Conservation (phyloP, 352 stramenopile genomes). For the Phytophthora sp. region DNA sequence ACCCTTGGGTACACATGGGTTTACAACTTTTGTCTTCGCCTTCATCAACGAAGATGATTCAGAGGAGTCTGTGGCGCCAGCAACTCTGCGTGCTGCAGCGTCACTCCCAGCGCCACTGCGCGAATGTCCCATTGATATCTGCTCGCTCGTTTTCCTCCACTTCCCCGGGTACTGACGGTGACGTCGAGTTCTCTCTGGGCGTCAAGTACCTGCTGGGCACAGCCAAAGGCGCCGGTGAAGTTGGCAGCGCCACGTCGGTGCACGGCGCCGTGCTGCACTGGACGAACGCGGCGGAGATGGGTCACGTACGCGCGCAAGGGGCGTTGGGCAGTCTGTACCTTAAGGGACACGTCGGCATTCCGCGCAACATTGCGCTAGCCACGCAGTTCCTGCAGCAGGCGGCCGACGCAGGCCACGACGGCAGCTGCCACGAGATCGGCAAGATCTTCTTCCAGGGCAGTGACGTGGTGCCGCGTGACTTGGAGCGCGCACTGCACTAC, state of each 20-base stretch:
- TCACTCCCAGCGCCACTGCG: constrained; percentile 12
- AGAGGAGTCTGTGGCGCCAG: constrained; percentile 9
- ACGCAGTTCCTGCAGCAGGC: constrained; percentile 65
- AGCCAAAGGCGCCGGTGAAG: constrained; percentile 23
- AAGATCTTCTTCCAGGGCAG: constrained; percentile 74
- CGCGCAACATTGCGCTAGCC: constrained; percentile 53
- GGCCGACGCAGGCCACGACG: constrained; percentile 68
- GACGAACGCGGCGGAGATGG: constrained; percentile 74
- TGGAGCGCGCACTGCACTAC: constrained; percentile 59
- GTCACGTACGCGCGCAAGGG: constrained; percentile 75
- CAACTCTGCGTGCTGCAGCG: constrained; percentile 26
- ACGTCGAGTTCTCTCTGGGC: constrained; percentile 65
- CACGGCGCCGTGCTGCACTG: constrained; percentile 74
- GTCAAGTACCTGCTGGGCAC: constrained; percentile 67
- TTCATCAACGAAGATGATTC: too few species aligned
- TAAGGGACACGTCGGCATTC: constrained; percentile 55
- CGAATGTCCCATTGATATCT: neutral
- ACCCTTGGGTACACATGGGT: neutral
- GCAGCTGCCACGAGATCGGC: constrained; percentile 77
- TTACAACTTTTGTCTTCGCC: too few species aligned
- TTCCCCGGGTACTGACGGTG: constrained; percentile 24
- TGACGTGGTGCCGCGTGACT: constrained; percentile 36
- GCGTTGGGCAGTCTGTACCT: constrained; percentile 79
- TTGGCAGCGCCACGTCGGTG: constrained; percentile 44
- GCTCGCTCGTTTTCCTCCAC: constrained; percentile 12